These are phyloP conservation scores for Exobasidium rhododendri DNA, from an alignment of 1,284 basidiomycete genomes.

Conservation along the genomic window DNA sequence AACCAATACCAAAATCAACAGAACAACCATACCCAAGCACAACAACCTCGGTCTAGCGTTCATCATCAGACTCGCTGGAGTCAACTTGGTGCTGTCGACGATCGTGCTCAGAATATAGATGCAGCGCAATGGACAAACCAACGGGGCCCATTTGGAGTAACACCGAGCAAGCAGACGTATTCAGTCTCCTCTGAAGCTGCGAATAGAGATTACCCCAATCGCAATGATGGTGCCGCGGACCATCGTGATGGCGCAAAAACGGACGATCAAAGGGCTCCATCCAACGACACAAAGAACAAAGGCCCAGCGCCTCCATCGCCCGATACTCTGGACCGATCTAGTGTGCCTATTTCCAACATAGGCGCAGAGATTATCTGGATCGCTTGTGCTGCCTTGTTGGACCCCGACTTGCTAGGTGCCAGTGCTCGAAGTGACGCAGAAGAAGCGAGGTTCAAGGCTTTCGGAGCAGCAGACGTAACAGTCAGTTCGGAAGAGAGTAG, in stretches of 20 bases:
- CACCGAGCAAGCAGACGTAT: no score
- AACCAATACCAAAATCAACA: not conserved
- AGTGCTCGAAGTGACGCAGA: conserved; percentile 13
- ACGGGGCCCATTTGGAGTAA: no score
- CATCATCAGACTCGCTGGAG: no score
- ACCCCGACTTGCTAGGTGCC: conserved; percentile 24
- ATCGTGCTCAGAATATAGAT: not conserved
- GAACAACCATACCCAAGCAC: not conserved
- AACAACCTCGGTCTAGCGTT: not conserved
- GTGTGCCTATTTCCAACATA: conserved; percentile 40
- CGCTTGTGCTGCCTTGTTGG: conserved; percentile 37
- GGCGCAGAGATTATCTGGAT: conserved; percentile 51
- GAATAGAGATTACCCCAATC: no score
- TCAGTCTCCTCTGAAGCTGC: no score
- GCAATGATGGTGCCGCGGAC: no score
- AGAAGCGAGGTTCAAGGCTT: not conserved
- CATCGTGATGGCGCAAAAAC: no score
- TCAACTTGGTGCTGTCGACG: not conserved
- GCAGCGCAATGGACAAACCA: not conserved
- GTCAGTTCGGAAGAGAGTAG: conserved; percentile 27
- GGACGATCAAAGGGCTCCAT: conserved; percentile 1
- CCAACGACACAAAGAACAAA: not conserved
- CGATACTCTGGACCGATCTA: conserved; percentile 41
- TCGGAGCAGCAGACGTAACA: not conserved
- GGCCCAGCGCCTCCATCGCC: conserved; percentile 42